phyloP scores from a whole-genome alignment of 352 stramenopile genomes.

The Phytophthora chlamydospora region DNA sequence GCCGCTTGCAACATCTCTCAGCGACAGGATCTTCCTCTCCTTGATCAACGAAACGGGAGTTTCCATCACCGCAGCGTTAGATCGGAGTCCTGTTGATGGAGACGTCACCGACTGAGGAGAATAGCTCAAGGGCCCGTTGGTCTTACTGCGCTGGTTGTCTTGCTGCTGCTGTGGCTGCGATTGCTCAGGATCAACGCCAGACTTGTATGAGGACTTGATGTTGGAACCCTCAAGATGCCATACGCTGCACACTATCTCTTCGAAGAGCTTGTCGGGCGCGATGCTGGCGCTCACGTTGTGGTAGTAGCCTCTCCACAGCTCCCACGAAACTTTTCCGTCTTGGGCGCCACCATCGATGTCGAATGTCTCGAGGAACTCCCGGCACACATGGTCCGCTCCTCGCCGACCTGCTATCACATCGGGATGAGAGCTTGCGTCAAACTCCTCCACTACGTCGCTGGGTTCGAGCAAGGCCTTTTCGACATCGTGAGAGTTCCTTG shows the following conservation, averaged over 20 bases:
- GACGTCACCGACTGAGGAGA: background rate
- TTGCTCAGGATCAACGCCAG: conserved; percentile 1
- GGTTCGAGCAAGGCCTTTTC: conserved; percentile 76
- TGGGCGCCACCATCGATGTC: conserved; percentile 67
- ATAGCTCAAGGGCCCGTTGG: conserved; percentile 8
- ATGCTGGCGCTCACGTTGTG: conserved; percentile 89
- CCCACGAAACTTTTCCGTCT: conserved; percentile 74
- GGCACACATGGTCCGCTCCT: conserved; percentile 66
- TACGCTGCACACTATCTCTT: conserved; percentile 91
- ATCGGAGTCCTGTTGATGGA: conserved; percentile 13
- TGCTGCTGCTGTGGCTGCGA: conserved; percentile 20
- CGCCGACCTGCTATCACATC: conserved; percentile 79
- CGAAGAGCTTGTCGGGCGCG: conserved; percentile 92
- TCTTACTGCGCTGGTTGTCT: conserved; percentile 18
- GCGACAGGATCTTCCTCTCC: conserved; percentile 56
- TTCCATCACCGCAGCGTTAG: background rate
- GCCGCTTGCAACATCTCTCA: conserved; percentile 61
- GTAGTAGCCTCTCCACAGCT: conserved; percentile 88
- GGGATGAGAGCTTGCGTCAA: conserved; percentile 85
- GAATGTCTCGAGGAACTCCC: conserved; percentile 89
- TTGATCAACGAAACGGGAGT: conserved; percentile 13
- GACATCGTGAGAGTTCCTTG: conserved; percentile 22
- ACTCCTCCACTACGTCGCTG: conserved; percentile 79
- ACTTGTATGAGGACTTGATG: conserved; percentile 11
- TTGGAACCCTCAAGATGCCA: conserved; percentile 50